phyloP scores from a whole-genome alignment of 1,284 basidiomycete genomes.

The Vanrija pseudolonga region DNA sequence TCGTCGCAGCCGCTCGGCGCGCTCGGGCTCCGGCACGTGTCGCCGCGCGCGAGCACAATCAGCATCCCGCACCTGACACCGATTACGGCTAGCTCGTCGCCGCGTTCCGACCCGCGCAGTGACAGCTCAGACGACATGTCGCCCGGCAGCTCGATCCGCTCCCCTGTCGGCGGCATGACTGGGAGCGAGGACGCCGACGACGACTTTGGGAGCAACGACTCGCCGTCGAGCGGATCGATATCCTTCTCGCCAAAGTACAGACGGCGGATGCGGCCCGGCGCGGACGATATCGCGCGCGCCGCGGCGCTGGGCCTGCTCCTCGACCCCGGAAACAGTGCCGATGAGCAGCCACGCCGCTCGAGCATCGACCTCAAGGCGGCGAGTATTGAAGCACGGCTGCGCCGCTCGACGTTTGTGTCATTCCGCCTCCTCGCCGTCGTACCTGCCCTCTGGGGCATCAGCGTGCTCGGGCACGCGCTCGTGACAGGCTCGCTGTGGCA shows the following conservation, averaged over 20 bases:
- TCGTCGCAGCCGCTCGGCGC: background rate
- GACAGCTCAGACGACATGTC: slow-evolving; percentile 6
- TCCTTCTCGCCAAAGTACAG: slow-evolving; percentile 35
- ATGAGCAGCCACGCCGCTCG: slow-evolving; percentile 3
- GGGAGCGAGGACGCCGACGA: slow-evolving; percentile 44
- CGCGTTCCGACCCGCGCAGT: no score
- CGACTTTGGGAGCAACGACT: slow-evolving; percentile 34
- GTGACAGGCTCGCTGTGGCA: slow-evolving; percentile 31
- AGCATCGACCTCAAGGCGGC: slow-evolving; percentile 10
- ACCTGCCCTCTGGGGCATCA: slow-evolving; percentile 39
- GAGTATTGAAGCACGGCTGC: slow-evolving; percentile 29
- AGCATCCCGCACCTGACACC: slow-evolving; percentile 21
- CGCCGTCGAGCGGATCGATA: slow-evolving; percentile 36
- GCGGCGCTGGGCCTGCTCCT: slow-evolving; percentile 8
- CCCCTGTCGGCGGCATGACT: slow-evolving; percentile 21
- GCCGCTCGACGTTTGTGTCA: slow-evolving; percentile 27
- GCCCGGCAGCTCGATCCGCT: slow-evolving; percentile 16
- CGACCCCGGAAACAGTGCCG: slow-evolving; percentile 7
- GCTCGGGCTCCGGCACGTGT: slow-evolving; percentile 7
- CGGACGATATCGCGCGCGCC: background rate
- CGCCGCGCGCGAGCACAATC: slow-evolving; percentile 16
- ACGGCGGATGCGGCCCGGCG: background rate
- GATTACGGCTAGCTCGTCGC: background rate
- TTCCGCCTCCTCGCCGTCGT: slow-evolving; percentile 40
- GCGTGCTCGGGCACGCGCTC: slow-evolving; percentile 32